These are phyloP conservation scores for Lichtheimia ramosa DNA, from an alignment of 371 early-diverging fungal species.

Conservation along the genomic window DNA sequence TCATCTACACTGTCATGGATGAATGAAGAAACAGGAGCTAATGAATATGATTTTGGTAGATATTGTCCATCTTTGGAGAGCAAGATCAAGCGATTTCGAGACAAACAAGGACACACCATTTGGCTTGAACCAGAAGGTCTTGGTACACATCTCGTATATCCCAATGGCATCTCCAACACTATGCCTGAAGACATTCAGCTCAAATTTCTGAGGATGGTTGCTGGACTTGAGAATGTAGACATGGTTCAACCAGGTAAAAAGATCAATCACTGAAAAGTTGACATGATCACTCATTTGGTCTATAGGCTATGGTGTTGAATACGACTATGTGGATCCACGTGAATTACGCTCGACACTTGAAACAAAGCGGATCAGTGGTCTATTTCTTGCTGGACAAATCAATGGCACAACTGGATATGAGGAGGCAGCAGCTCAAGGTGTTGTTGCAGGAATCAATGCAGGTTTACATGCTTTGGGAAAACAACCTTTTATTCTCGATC, in stretches of 20 bases:
- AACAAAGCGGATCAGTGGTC: slow-evolving; percentile 75
- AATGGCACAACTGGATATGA: slow-evolving; percentile 91
- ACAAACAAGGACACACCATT: slow-evolving; percentile 67
- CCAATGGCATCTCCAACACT: slow-evolving; percentile 85
- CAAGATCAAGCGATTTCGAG: slow-evolving; percentile 75
- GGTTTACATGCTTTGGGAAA: slow-evolving; percentile 55
- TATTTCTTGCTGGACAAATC: slow-evolving; percentile 86
- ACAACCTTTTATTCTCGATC: slow-evolving; percentile 66
- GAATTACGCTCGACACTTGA: slow-evolving; percentile 78
- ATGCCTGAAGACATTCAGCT: slow-evolving; percentile 80
- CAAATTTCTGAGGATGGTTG: slow-evolving; percentile 71
- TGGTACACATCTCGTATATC: slow-evolving; percentile 74
- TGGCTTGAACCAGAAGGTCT: slow-evolving; percentile 86
- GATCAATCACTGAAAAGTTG: background rate
- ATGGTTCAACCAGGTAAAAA: slow-evolving; percentile 70
- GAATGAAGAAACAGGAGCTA: background rate
- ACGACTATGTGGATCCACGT: slow-evolving; percentile 85
- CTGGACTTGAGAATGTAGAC: slow-evolving; percentile 75
- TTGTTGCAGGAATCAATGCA: slow-evolving; percentile 86
- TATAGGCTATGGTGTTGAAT: slow-evolving; percentile 78
- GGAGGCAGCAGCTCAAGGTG: slow-evolving; percentile 86
- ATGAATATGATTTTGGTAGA: slow-evolving; percentile 7
- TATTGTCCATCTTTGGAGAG: slow-evolving; percentile 88
- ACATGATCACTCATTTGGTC: background rate
- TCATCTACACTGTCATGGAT: background rate